Percentiles rank a stretch among this genome's conserved stretches.
These are phyloP conservation scores for Mycena galopus DNA, from an alignment of 768 basidiomycete species.

Conservation along the genomic window DNA sequence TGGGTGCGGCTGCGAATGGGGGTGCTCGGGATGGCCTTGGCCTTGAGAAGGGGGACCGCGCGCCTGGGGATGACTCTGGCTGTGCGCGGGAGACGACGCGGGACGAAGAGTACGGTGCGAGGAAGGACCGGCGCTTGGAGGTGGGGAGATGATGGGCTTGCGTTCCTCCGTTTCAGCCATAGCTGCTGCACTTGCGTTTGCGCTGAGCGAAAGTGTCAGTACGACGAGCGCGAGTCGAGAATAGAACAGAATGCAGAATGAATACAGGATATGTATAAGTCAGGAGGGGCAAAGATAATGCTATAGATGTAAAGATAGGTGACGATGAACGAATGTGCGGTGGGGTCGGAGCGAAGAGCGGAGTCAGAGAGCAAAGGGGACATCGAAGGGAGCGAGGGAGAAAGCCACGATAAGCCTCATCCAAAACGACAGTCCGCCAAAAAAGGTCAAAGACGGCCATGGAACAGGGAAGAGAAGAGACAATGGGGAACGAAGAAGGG, in stretches of 20 bases:
- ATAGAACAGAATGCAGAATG: background rate
- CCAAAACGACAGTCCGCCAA: constrained; percentile 1
- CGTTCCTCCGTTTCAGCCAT: constrained; percentile 24
- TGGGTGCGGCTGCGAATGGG: constrained; percentile 4
- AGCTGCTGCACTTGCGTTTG: constrained; percentile 9
- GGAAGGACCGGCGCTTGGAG: background rate
- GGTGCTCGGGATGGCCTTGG: constrained; percentile 15
- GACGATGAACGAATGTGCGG: background rate
- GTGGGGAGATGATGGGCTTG: constrained; percentile 19
- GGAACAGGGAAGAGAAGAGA: constrained; percentile 24
- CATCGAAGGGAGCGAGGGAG: too few relatives aligned
- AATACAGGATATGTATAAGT: too few relatives aligned
- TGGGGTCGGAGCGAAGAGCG: constrained; percentile 16
- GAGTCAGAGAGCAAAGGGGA: background rate
- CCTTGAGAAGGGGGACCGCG: background rate
- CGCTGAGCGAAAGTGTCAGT: constrained; percentile 11
- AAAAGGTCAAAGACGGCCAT: constrained; percentile 33
- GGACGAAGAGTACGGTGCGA: constrained; percentile 2
- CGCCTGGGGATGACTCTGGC: background rate
- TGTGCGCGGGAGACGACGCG: background rate
- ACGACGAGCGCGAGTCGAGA: background rate
- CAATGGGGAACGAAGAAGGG: background rate
- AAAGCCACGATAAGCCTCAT: background rate
- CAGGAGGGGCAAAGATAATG: too few relatives aligned
- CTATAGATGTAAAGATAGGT: background rate